Evolutionary conservation across 2,329 filamentous ascomycete genomes (phyloP), one percentile per base, ranked within the genome.

Genomic region (Helotiales sp.): DNA sequence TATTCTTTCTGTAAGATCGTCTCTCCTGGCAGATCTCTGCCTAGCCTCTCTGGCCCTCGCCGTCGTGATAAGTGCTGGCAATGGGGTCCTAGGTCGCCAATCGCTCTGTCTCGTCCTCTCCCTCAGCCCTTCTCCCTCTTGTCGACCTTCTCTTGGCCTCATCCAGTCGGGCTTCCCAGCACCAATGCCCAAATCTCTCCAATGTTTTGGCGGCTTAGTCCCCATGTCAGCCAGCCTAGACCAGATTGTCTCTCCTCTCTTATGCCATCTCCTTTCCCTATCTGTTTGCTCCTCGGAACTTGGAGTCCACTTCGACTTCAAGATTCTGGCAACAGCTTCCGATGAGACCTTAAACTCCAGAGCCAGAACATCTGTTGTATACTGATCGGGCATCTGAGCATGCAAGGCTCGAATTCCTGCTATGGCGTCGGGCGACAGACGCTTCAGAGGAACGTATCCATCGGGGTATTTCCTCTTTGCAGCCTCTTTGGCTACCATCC

Each of bases 321-420:
- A 76, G 52, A 99, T 96, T 33, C 95, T 84, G 10, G 93, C 86
- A 58, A 98, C 90, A 0, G 87, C 90, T 71, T 99, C 95, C 2
- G 90, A 80, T 0, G 91, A 92, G n/a, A 97, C 80, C 72, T 92
- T 81, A 74, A 98, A 99, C 66, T 91, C 85, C 1, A 85, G 70
- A 0, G 93, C 85, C 13, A 98, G 84, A 31, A 85, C 81, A 15
- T 81, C 74, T 0, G 89, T 96, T 3, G 88, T 89, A 76, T 92
- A 97, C 57, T 82, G 80, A 2, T 88, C 81, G 0, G 93, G 91
- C 62, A 91, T 88, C 66, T 91, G 86, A 25, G 81, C 77, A 72
- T 97, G 85, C 31, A 99, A 79, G 19, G 90, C 87, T 40, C 92
- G 86, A 66, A 99, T 96, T 40, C 92, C 93, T n/a, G 90, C 87